Conservation (phyloP, 2,329 filamentous ascomycete genomes). For the Pochonia chlamydosporia region DNA sequence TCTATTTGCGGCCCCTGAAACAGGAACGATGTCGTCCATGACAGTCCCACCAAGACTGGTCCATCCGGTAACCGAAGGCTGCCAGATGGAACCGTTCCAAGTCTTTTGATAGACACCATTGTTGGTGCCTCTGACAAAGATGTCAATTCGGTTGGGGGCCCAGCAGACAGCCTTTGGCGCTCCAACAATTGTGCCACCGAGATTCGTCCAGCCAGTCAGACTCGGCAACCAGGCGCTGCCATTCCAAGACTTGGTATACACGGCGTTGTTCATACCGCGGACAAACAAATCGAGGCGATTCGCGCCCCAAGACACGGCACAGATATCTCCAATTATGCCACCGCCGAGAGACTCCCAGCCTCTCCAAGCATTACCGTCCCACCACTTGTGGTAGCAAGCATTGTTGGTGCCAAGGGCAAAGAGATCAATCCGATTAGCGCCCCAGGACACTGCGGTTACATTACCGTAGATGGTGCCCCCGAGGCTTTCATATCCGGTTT, state of each 20-base stretch:
- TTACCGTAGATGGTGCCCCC: conserved; percentile 12
- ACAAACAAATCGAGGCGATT: conserved; percentile 23
- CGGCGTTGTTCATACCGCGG: conserved; percentile 21
- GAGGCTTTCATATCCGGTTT: conserved; percentile 12
- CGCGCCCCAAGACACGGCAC: conserved; percentile 18
- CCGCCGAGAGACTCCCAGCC: conserved; percentile 22
- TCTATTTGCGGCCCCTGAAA: conserved; percentile 18
- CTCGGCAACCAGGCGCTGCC: conserved; percentile 17
- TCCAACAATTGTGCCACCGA: conserved; percentile 19
- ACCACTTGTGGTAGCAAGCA: conserved; percentile 17
- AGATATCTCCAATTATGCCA: conserved; percentile 17
- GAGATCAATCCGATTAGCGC: conserved; percentile 17
- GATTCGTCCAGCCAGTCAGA: conserved; percentile 15
- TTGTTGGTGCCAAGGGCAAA: conserved; percentile 16
- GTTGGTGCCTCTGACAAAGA: conserved; percentile 12
- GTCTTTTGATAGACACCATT: conserved; percentile 8
- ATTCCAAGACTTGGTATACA: conserved; percentile 19
- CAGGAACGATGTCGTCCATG: conserved; percentile 18
- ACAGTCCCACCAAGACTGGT: conserved; percentile 8
- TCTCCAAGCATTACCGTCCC: conserved; percentile 13
- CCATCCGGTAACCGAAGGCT: conserved; percentile 2
- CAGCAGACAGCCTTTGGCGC: conserved; percentile 18
- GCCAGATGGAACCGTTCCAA: conserved; percentile 7
- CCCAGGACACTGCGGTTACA: conserved; percentile 18
- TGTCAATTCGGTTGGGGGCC: conserved; percentile 16